phyloP scores from a whole-genome alignment of 1,139 yeast species.

The Debaryomyces sp. region DNA sequence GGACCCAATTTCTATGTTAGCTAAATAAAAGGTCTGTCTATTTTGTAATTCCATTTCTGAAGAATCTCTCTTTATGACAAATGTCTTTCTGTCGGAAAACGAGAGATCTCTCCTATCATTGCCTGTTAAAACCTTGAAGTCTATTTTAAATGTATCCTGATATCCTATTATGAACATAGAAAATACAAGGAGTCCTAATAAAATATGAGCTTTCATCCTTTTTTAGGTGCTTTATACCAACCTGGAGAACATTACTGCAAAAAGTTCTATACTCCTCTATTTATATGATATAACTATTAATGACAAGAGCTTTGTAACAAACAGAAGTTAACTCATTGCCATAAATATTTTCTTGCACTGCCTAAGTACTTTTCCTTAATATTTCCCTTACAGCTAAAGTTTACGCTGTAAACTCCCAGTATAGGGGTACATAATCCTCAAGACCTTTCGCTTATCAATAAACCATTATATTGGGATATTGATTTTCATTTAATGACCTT shows the following conservation, averaged over 20 bases:
- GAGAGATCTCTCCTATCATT: constrained; percentile 18
- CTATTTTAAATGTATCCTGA: constrained; percentile 20
- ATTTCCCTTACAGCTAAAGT: too few relatives aligned
- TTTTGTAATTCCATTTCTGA: constrained; percentile 45
- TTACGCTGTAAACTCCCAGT: too few relatives aligned
- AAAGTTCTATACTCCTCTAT: neutral
- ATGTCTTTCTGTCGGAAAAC: constrained; percentile 10
- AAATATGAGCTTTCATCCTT: neutral
- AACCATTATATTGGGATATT: too few relatives aligned
- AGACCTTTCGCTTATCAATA: too few relatives aligned
- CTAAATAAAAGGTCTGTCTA: constrained; percentile 51
- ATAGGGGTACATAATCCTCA: too few relatives aligned
- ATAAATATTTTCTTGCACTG: constrained; percentile 5
- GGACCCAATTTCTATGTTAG: constrained; percentile 40
- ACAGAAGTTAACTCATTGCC: neutral
- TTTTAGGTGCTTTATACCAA: too few relatives aligned
- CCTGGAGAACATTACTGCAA: too few relatives aligned
- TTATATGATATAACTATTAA: neutral
- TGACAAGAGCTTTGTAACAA: neutral
- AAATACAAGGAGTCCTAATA: neutral
- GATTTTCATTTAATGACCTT: too few relatives aligned
- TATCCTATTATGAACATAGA: neutral
- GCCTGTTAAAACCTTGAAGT: constrained; percentile 33
- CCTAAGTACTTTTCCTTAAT: neutral
- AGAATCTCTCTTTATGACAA: constrained; percentile 39